These are phyloP conservation scores for Sclerotinia spermophila DNA, from an alignment of 2,329 filamentous ascomycete genomes.

Conservation along the genomic window DNA sequence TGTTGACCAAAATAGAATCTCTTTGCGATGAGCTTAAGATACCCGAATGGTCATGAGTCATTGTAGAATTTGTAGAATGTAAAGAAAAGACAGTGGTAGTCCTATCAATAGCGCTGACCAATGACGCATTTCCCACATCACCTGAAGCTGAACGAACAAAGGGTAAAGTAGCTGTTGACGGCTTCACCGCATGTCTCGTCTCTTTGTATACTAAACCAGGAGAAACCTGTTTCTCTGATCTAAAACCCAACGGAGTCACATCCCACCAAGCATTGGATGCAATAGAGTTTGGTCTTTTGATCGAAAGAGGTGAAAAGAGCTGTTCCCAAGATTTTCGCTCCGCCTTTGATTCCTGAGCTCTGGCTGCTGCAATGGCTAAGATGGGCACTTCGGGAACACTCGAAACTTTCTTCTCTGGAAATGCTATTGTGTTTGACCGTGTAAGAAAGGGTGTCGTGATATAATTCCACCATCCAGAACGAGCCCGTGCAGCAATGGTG, in stretches of 20 bases:
- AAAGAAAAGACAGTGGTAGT: neutral
- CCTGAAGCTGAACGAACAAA: conserved; percentile 27
- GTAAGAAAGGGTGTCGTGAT: conserved; percentile 66
- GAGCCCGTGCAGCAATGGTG: conserved; percentile 41
- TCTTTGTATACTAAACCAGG: conserved; percentile 24
- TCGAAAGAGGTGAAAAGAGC: conserved; percentile 35
- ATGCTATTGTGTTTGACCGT: conserved; percentile 36
- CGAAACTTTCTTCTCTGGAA: conserved; percentile 19
- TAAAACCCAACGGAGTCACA: conserved; percentile 17
- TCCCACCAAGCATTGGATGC: conserved; percentile 42
- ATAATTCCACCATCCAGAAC: conserved; percentile 75
- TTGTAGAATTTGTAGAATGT: neutral
- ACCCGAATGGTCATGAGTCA: neutral
- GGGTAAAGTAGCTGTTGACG: conserved; percentile 31
- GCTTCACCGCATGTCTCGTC: conserved; percentile 32
- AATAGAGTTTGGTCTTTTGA: conserved; percentile 32
- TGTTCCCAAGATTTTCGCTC: conserved; percentile 36
- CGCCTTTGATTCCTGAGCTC: conserved; percentile 28
- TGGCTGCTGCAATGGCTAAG: conserved; percentile 36
- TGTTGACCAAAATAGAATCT: conserved; percentile 18
- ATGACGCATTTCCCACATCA: conserved; percentile 19
- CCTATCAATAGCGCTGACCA: conserved; percentile 19
- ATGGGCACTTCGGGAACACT: conserved; percentile 35
- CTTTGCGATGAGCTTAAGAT: neutral
- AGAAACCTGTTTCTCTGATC: conserved; percentile 25